These are phyloP conservation scores for Niveomyces coronatus DNA, from an alignment of 2,329 filamentous ascomycete species.

Conservation along the genomic window DNA sequence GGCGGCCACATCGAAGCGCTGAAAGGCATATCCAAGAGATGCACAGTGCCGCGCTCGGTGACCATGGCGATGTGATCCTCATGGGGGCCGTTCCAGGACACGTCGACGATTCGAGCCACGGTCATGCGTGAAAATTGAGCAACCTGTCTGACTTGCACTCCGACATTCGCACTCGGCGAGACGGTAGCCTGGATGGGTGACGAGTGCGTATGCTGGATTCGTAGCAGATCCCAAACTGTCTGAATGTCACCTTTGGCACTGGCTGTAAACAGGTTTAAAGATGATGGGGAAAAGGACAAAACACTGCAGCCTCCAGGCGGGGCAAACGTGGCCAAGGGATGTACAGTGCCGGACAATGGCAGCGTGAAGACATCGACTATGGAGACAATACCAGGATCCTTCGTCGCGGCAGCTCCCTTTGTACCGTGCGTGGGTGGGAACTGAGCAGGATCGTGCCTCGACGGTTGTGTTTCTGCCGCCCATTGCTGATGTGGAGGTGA, in stretches of 20 bases:
- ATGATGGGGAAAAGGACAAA: slow-evolving; percentile 65
- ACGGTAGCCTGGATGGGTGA: slow-evolving; percentile 44
- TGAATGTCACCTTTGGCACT: slow-evolving; percentile 78
- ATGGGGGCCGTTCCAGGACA: slow-evolving; percentile 73
- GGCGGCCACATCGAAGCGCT: slow-evolving; percentile 84
- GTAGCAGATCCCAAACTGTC: slow-evolving; percentile 70
- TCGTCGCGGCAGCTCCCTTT: slow-evolving; percentile 42
- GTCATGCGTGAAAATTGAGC: slow-evolving; percentile 88
- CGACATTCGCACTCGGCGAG: slow-evolving; percentile 32
- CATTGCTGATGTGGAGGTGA: slow-evolving; percentile 40
- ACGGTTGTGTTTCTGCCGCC: slow-evolving; percentile 29
- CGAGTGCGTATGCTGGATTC: slow-evolving; percentile 50
- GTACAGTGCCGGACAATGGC: slow-evolving; percentile 38
- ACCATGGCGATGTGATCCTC: slow-evolving; percentile 80
- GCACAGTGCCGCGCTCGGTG: slow-evolving; percentile 89
- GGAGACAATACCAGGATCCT: slow-evolving; percentile 65
- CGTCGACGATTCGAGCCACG: slow-evolving; percentile 80
- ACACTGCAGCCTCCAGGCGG: slow-evolving; percentile 69
- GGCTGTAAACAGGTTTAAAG: slow-evolving; percentile 64
- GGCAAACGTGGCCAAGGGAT: slow-evolving; percentile 61
- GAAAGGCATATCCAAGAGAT: slow-evolving; percentile 77
- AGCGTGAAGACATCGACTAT: slow-evolving; percentile 61
- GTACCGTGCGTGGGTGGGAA: slow-evolving; percentile 70
- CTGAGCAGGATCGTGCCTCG: slow-evolving; percentile 37
- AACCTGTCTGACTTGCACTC: slow-evolving; percentile 65